These are phyloP conservation scores for Stropharia rugosoannulata DNA, from an alignment of 768 basidiomycete genomes.

Conservation along the genomic window DNA sequence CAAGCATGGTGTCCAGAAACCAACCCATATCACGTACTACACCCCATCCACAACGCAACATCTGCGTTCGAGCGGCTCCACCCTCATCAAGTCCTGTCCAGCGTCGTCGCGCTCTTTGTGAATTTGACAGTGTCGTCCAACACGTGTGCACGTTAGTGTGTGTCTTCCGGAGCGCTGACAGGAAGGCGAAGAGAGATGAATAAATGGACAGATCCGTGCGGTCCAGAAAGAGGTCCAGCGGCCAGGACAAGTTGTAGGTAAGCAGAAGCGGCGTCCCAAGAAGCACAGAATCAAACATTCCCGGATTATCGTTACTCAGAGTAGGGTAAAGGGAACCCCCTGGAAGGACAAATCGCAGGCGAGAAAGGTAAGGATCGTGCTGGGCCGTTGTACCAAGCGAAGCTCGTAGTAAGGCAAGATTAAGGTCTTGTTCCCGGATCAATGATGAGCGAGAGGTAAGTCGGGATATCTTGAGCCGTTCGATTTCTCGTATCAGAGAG, in stretches of 20 bases:
- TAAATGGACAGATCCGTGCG: constrained; percentile 73
- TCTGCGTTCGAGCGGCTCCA: constrained; percentile 65
- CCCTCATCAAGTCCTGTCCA: constrained; percentile 91
- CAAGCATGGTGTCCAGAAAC: constrained; percentile 83
- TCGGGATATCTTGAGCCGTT: constrained; percentile 78
- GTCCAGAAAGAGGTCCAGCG: constrained; percentile 86
- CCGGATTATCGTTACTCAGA: constrained; percentile 40
- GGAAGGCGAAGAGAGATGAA: constrained; percentile 74
- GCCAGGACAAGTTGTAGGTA: constrained; percentile 77
- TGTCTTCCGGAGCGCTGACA: constrained; percentile 81
- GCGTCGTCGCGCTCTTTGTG: constrained; percentile 78
- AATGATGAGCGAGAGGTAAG: constrained; percentile 69
- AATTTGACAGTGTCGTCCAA: constrained; percentile 84
- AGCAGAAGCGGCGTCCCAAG: constrained; percentile 78
- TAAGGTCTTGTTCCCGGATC: constrained; percentile 90
- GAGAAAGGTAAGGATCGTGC: constrained; percentile 74
- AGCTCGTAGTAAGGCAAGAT: constrained; percentile 82
- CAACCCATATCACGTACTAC: constrained; percentile 86
- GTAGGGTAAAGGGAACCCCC: constrained; percentile 81
- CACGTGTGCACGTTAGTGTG: constrained; percentile 78
- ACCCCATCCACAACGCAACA: constrained; percentile 84
- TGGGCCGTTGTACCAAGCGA: constrained; percentile 89
- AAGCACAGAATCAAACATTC: constrained; percentile 66
- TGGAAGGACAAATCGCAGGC: constrained; percentile 74
- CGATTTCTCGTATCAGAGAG: constrained; percentile 83